These are phyloP conservation scores for Fusarium compactum DNA, from an alignment of 2,329 filamentous ascomycete species.

Conservation along the genomic window DNA sequence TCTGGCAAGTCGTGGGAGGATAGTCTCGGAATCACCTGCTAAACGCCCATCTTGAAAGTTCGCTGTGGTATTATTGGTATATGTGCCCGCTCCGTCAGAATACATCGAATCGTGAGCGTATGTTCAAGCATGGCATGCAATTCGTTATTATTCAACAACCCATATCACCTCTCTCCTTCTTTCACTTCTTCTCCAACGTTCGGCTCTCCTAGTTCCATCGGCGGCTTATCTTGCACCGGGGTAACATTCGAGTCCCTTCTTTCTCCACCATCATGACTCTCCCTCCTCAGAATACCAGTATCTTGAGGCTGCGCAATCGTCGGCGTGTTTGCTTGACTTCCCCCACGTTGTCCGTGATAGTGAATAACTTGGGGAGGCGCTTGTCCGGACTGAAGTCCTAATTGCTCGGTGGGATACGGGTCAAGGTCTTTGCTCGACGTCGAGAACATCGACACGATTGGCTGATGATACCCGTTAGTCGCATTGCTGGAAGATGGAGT, in stretches of 20 bases:
- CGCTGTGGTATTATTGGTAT: constrained; percentile 46
- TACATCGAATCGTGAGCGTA: constrained; percentile 46
- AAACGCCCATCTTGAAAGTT: constrained; percentile 15
- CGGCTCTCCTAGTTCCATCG: constrained; percentile 34
- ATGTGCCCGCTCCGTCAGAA: constrained; percentile 39
- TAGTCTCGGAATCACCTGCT: constrained; percentile 7
- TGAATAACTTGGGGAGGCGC: constrained; percentile 74
- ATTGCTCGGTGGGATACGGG: constrained; percentile 73
- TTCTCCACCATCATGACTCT: constrained; percentile 61
- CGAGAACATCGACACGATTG: constrained; percentile 75
- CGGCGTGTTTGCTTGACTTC: constrained; percentile 74
- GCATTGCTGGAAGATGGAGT: constrained; percentile 59
- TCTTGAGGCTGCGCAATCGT: constrained; percentile 67
- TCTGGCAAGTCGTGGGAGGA: constrained; percentile 5
- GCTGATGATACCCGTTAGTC: constrained; percentile 75
- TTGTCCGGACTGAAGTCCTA: constrained; percentile 72
- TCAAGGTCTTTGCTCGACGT: constrained; percentile 78
- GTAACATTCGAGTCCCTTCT: constrained; percentile 55
- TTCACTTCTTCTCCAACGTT: constrained; percentile 29
- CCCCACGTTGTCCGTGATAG: constrained; percentile 75
- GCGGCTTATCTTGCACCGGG: constrained; percentile 54
- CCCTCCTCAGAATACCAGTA: constrained; percentile 58
- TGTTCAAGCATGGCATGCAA: constrained; percentile 46
- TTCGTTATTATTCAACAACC: constrained; percentile 35
- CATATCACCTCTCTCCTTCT: constrained; percentile 47